Base-by-base conservation (phyloP, 345 rosid species). In the Abelmoschus esculentus region DNA sequence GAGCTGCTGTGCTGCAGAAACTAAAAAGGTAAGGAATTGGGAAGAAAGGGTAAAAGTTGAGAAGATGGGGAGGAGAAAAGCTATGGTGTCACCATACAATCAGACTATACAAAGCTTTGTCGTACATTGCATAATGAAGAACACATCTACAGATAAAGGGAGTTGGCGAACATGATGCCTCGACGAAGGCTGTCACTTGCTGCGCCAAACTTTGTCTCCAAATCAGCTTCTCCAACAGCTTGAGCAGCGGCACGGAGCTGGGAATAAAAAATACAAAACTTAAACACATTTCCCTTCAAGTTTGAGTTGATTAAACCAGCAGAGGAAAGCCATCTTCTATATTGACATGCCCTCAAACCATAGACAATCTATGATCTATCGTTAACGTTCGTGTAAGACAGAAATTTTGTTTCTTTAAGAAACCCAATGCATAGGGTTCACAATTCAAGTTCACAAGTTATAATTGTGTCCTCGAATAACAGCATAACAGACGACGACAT, bases 121-220 rank as follows among this genome's bases (percentile, higher is more conserved):
- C 10, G 61, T 19, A 12, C 12, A 5, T 22, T 22, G 46, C 17
- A 56, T 56, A 7, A 17, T 17, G 29, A 59, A 31, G 19, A 29
- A 29, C 40, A 59, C 63, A 56, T 75, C 81, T 70, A 86, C 74
- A 86, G 78, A 76, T 92, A 88, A 53, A 92, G 92, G 55, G 98
- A 92, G 77, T 90, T 90, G 18, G 96, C 96, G 82, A 93, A 84
- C 96, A 93, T 91, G 53, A 95, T 90, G 44, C 98, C 99, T 72
- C 92, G 80, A 1, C 90, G 87, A 70, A 95, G 85, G 84, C 93
- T 90, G 74, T 86, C 93, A 60, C 99, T 86, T 68, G 98, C 99
- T 18, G 90, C 93, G 46, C 81, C 89, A 77, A 90, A 96, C 81
- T 96, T 96, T 14, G 67, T 95, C 97, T 70, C 99, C 98, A 19